Conservation (phyloP, 2,329 filamentous ascomycete species). For the Penicillium janthinellum region DNA sequence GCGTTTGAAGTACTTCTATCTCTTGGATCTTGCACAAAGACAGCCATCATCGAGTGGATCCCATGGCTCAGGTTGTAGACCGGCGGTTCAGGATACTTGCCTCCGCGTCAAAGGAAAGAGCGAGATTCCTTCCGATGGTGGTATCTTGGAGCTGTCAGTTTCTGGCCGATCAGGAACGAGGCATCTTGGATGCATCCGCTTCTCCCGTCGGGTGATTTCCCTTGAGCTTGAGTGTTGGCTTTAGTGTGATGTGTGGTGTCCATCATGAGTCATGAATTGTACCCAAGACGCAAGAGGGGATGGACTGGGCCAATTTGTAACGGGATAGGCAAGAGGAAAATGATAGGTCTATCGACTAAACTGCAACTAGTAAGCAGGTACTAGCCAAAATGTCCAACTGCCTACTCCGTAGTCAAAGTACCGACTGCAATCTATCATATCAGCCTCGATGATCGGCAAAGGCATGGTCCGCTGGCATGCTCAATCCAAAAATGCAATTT, state of each 20-base stretch:
- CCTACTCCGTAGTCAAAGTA: background rate
- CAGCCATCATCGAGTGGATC: background rate
- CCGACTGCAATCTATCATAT: background rate
- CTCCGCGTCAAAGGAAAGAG: conserved; percentile 5
- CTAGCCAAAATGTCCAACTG: background rate
- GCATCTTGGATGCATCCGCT: conserved; percentile 6
- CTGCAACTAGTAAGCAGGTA: background rate
- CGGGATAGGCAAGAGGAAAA: background rate
- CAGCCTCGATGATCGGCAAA: background rate
- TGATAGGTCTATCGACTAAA: background rate
- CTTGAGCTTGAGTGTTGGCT: background rate
- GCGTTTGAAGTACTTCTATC: background rate
- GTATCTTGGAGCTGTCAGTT: background rate
- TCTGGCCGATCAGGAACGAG: conserved; percentile 11
- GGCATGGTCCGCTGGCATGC: background rate
- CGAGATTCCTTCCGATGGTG: conserved; percentile 15
- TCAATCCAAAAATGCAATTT: background rate
- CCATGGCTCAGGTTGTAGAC: conserved; percentile 1
- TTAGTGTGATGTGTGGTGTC: background rate
- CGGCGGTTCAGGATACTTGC: conserved; percentile 5
- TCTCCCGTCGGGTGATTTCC: conserved; percentile 6
- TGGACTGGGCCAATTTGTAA: background rate
- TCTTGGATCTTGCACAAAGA: background rate
- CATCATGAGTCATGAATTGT: background rate
- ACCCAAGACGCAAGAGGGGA: background rate